Evolutionary conservation across 805 yeast species (phyloP), one percentile per base, ranked within the genome.

Genomic region (Scheffersomyces ergatensis): DNA sequence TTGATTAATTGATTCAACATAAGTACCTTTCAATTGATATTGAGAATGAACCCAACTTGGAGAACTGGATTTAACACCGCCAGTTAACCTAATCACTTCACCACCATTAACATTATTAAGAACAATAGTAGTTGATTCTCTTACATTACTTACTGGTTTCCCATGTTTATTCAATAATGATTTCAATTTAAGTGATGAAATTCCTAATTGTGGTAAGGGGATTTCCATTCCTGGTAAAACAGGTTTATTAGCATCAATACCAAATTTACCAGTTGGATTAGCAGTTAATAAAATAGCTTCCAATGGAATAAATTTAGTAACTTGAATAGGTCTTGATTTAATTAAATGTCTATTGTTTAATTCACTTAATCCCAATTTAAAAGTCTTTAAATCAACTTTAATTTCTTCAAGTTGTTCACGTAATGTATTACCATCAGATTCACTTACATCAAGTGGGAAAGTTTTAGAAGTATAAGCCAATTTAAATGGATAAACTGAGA

Each of bases 401-500:
- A 81, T 67, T 18, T 60, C 40, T 32, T 60, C 65, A 47, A 79
- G 60, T 57, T 74, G 79, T 15, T 66, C 65, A 13, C 46, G 51
- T 20, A 65, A 49, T n/a, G 38, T 34, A 5, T 18, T 17, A n/a
- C n/a, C n/a, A n/a, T n/a, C n/a, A n/a, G n/a, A n/a, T 11, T 35
- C 14, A 30, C 51, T 46, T 31, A 67, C 55, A 35, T 76, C 65
- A 18, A 83, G 62, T 40, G 90, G 90, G 75, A 83, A 83, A 31
- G 63, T 53, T 18, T 72, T 70, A 13, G 88, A 76, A 35, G 87
- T 67, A 64, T 87, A 84, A 29, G 89, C 74, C 50, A 90, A 74
- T 65, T 89, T 92, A 74, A 92, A 88, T 42, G 99, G 98, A 63
- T 80, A 92, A 25, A 93, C 98, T 20, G 96, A 86, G 51, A 78